A percentile compares a stretch with the other conserved stretches of the same genome.
Conservation (phyloP, 2,329 filamentous ascomycete species). For the Hysterium pulicare region DNA sequence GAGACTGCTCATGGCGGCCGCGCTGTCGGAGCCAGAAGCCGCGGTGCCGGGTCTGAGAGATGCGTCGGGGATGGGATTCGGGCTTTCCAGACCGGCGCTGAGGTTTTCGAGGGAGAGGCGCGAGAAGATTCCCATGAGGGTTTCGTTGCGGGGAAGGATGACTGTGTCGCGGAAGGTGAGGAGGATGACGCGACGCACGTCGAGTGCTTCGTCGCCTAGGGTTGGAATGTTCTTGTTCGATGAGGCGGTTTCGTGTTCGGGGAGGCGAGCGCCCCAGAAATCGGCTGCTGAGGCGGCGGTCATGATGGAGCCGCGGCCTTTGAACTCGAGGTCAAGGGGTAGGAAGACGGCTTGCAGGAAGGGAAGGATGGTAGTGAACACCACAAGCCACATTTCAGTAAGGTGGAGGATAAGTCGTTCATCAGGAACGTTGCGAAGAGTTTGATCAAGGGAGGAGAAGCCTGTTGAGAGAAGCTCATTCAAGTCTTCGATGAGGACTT, state of each 20-base stretch:
- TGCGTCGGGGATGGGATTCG: constrained; percentile 22
- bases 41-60: constrained; percentile 29
- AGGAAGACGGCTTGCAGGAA: constrained; percentile 96
- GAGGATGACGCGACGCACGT: constrained; percentile 85
- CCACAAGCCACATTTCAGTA: constrained; percentile 91
- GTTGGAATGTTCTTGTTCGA: constrained; percentile 42
- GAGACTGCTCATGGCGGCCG: constrained; percentile 62
- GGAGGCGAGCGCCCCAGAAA: constrained; percentile 75
- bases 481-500: constrained; percentile 71
- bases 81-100: constrained; percentile 42
- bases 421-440: constrained; percentile 72
- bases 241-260: constrained; percentile 46
- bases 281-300: constrained; percentile 74
- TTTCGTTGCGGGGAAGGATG: constrained; percentile 84
- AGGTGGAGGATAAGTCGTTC: constrained; percentile 85
- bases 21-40: constrained; percentile 19
- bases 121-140: constrained; percentile 84
- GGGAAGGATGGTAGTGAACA: constrained; percentile 84
- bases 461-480: constrained; percentile 74
- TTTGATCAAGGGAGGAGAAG: constrained; percentile 82
- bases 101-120: constrained; percentile 79
- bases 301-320: constrained; percentile 77
- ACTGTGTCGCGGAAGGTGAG: constrained; percentile 85
- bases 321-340: constrained; percentile 88
- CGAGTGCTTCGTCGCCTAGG: constrained; percentile 62